Evolutionary conservation across 352 stramenopile genomes (phyloP), one percentile per base, ranked within the genome.

Genomic region (Peronospora belbahrii): DNA sequence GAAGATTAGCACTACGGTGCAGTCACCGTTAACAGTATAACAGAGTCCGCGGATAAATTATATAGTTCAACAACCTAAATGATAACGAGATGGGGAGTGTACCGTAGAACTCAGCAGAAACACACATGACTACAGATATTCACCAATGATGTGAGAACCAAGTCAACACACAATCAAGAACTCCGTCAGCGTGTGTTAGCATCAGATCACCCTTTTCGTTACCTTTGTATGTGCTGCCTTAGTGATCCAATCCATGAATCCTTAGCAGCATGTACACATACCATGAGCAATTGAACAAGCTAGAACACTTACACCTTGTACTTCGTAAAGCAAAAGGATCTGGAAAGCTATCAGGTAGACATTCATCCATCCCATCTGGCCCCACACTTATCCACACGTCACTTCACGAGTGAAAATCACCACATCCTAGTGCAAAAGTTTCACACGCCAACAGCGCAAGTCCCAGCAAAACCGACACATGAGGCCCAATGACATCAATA

Each of bases 231-330:
- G n/a, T 0, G 33, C 36, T 10, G 33, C 22, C 1, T 75, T 70
- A 6, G 64, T 68, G 30, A 87, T 52, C 4, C 59, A 60, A 48
- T 6, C 59, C 62, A 48, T 84, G 64, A 2, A 60, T 22, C n/a
- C 53, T 53, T 23, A 91, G 65, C 13, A 85, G 46, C 80, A 91
- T 88, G 51, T 88, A 91, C n/a, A 91, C 50, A 42, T 89, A 91
- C 2, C 80, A 77, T 3, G 77, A 91, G 18, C 77, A 87, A 37
- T 91, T 91, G 48, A 91, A 91, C 31, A 91, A 52, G 31, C 80
- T 91, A 13, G 80, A 88, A 13, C 88, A 52, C n/a, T 69, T 79
- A 88, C 62, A 0, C 77, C 80, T 64, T 91, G 80, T 1, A 76
- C 67, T 42, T 82, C 60, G 38, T 81, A 91, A 3, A 91, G 55